Conservation (phyloP, 2,329 filamentous ascomycete species). For the Sporothrix globosa region DNA sequence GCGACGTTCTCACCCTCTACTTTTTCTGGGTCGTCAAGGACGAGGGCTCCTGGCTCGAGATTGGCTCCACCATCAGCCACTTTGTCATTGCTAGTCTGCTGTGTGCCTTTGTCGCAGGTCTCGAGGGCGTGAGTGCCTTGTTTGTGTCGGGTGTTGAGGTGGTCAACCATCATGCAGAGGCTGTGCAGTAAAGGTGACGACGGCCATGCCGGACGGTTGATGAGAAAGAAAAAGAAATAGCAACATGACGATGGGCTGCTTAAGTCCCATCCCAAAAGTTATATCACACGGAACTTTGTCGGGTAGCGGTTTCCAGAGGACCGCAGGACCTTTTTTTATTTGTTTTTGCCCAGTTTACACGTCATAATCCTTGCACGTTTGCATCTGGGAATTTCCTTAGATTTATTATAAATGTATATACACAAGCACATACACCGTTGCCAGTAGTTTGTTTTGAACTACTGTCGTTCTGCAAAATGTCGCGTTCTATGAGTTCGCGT, state of each 20-base stretch:
- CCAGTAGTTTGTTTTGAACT: neutral
- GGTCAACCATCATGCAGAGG: conserved; percentile 35
- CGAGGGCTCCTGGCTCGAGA: conserved; percentile 96
- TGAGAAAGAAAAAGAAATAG: too few relatives aligned
- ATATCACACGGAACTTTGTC: neutral
- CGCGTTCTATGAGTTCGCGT: too few relatives aligned
- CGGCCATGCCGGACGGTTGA: neutral
- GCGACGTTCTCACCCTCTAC: conserved; percentile 87
- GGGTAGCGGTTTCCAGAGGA: neutral
- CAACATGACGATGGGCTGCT: neutral
- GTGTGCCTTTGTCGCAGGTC: conserved; percentile 84
- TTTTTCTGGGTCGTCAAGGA: conserved; percentile 99
- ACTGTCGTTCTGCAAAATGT: neutral
- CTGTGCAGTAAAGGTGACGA: neutral
- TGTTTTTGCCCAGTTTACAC: neutral
- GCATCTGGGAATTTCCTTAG: conserved; percentile 1
- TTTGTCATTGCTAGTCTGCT: conserved; percentile 90
- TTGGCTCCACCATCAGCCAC: conserved; percentile 94
- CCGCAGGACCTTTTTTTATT: neutral
- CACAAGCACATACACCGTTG: neutral
- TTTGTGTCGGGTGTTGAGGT: conserved; percentile 82
- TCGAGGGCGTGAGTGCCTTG: conserved; percentile 83
- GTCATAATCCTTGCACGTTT: neutral
- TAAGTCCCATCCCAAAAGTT: neutral
- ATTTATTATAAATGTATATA: conserved; percentile 12